Conservation (phyloP, 441 rosid genomes). For the Aleurites moluccanus region DNA sequence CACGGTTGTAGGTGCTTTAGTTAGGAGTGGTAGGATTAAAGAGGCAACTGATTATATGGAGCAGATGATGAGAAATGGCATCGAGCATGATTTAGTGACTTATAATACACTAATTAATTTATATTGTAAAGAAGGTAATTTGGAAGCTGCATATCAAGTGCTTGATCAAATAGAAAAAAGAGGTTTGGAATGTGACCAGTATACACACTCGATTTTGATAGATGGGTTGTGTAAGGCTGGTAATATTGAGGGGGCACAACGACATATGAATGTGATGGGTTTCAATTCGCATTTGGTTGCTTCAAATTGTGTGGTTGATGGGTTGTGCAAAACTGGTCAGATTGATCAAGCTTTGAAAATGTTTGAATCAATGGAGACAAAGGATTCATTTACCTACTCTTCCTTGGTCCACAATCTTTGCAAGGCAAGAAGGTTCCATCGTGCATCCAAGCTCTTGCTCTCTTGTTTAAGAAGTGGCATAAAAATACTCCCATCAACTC, state of each 20-base stretch:
- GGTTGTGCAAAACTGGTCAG: slow-evolving; percentile 59
- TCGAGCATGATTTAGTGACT: slow-evolving; percentile 63
- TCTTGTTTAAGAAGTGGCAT: slow-evolving; percentile 60
- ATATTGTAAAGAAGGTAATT: slow-evolving; percentile 58
- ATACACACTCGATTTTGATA: slow-evolving; percentile 73
- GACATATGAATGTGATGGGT: slow-evolving; percentile 55
- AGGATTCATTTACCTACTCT: slow-evolving; percentile 73
- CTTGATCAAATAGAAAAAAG: slow-evolving; percentile 50
- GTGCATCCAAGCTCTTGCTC: slow-evolving; percentile 65
- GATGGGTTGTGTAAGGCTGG: slow-evolving; percentile 63
- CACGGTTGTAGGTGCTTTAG: slow-evolving; percentile 54
- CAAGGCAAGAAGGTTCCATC: slow-evolving; percentile 52
- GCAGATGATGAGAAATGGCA: slow-evolving; percentile 49
- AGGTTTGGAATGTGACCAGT: slow-evolving; percentile 64
- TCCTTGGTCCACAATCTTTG: slow-evolving; percentile 80
- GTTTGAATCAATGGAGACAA: slow-evolving; percentile 59
- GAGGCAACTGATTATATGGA: slow-evolving; percentile 53
- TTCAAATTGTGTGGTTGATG: slow-evolving; percentile 61
- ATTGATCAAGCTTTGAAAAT: slow-evolving; percentile 51
- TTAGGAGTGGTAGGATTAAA: slow-evolving; percentile 52
- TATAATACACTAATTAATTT: slow-evolving; percentile 68
- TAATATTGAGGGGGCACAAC: slow-evolving; percentile 48
- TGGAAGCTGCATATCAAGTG: slow-evolving; percentile 51
- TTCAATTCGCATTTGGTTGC: slow-evolving; percentile 53
- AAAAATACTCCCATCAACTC: slow-evolving; percentile 56